Conservation (phyloP, 208 protist species). For the Trypanosoma scelopori region DNA sequence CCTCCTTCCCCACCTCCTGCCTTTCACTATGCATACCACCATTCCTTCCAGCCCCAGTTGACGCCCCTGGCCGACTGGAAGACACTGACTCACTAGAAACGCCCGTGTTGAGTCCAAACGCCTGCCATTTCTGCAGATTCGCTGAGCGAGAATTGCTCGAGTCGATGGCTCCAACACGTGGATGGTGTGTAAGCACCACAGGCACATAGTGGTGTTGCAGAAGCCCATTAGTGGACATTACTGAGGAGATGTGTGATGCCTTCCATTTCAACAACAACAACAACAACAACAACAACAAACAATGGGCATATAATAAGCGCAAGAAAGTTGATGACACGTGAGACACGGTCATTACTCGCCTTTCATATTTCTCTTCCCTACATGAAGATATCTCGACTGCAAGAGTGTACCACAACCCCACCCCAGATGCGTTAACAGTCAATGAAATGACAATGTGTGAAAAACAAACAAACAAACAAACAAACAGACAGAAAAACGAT, state of each 20-base stretch:
- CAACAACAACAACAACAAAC: no score
- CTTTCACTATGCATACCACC: not conserved
- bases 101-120: conserved; percentile 30
- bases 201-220: conserved; percentile 21
- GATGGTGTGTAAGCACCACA: conserved; percentile 19
- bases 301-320: no score
- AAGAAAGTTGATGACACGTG: no score
- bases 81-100: not conserved
- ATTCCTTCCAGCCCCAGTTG: not conserved
- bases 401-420: no score
- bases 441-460: not conserved
- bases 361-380: conserved; percentile 1
- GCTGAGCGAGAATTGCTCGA: not conserved
- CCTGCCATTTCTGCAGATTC: conserved; percentile 34
- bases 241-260: not conserved
- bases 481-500: not conserved
- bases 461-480: conserved; percentile 19
- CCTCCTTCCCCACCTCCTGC: not conserved
- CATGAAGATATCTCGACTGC: no score
- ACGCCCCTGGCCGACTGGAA: not conserved
- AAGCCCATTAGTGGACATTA: conserved; percentile 11
- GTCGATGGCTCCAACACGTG: not conserved
- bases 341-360: no score
- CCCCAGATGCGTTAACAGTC: not conserved
- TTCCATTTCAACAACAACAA: not conserved